Evolutionary conservation across 176 grass and related monocot species (phyloP).

Genomic region (Oryza australiensis): DNA sequence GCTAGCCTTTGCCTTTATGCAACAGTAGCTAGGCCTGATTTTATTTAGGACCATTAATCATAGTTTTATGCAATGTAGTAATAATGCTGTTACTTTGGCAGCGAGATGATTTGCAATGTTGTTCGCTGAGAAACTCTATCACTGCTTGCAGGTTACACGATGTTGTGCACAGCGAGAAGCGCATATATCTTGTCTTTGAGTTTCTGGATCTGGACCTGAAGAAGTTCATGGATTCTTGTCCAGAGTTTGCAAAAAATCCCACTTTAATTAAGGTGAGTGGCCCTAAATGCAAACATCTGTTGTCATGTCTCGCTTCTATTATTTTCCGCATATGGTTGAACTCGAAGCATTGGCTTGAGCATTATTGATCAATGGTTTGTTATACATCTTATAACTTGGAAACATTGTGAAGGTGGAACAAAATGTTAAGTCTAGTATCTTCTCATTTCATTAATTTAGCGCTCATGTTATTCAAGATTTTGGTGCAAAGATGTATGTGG

Average conservation of each 20-base stretch:
- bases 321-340: constrained; percentile 1
- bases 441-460: constrained; percentile 8
- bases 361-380: constrained; percentile 10
- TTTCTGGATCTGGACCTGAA: constrained; percentile 93
- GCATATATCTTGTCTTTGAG: constrained; percentile 90
- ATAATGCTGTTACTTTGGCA: not conserved
- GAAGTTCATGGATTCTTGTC: constrained; percentile 92
- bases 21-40: constrained; percentile 23
- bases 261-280: constrained; percentile 68
- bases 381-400: not conserved
- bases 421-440: not conserved
- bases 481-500: not conserved
- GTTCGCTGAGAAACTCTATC: constrained; percentile 15
- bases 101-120: not conserved
- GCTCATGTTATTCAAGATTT: not conserved
- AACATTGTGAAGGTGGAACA: not conserved
- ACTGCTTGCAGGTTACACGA: constrained; percentile 68
- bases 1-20: constrained; percentile 26
- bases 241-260: constrained; percentile 83
- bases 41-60: constrained; percentile 26
- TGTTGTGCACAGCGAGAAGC: constrained; percentile 90
- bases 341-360: not conserved
- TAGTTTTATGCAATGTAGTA: not conserved
- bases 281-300: not conserved
- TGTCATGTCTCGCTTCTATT: not conserved